Evolutionary conservation across 805 yeast genomes (phyloP), one percentile per base, ranked within the genome.

Genomic region (Maudiozyma bulderi): DNA sequence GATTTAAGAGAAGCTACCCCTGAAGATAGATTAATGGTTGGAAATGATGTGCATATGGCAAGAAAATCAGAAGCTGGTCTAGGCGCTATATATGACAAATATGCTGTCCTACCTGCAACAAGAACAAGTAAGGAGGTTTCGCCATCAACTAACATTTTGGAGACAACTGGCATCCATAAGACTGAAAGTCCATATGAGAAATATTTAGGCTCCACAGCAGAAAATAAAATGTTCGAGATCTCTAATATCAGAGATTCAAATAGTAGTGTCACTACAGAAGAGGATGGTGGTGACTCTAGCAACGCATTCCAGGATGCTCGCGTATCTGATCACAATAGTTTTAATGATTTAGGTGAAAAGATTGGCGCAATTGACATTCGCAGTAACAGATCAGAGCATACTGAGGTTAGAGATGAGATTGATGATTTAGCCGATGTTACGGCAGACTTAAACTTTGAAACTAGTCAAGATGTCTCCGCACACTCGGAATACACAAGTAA

Each of bases 111-210:
- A 15, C 49, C 49, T 1, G 10, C 32, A 26, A 35, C 10, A 9
- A n/a, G 29, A 15, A 30, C 35, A n/a, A 37, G 43, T 13, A 37
- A 33, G 11, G 40, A 29, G 14, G 26, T 14, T 13, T 35, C 47
- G 8, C 33, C 47, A 28, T n/a, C 33, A 5, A 28, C 14, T 10
- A 40, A 33, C 29, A 33, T 15, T 34, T 8, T 28, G 8, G 40
- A 29, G 8, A 15, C 15, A 28, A 32, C 9, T 8, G 37, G 40
- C 1, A n/a, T 28, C 32, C 28, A 45, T 10, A 40, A 42, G 20
- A 30, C 51, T 29, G 55, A 51, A 28, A 60, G 58, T 43, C 61
- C 65, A 9, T 59, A 64, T 47, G 57, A 59, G 37, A 58, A 57
- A 43, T 60, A 61, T 39, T 49, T 57, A 11, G 64, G 62, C 3